Evolutionary conservation across 768 basidiomycete species (phyloP), one percentile per base, ranked within the genome.

Genomic region (Collybia sordida): DNA sequence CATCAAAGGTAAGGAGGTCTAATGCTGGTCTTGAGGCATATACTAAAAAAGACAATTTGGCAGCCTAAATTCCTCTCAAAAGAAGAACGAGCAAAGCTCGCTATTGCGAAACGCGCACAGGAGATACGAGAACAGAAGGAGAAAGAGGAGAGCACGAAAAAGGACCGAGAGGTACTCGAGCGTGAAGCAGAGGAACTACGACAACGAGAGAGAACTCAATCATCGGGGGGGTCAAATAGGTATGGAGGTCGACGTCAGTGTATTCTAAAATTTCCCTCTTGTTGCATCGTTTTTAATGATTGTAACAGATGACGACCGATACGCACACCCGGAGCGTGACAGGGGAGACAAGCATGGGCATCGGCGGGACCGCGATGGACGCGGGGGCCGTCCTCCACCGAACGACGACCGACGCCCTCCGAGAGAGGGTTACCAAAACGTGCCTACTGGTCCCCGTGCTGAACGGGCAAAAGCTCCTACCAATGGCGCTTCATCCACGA

Each of bases 11-110:
- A n/a, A 31, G 22, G 42, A 6, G 21, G 22, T 40, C 11, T 45
- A 8, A 34, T 15, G 18, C 25, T 14, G 35, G 9, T 52, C 42
- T 53, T 9, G 38, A 18, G 53, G 3, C 15, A 5, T 43, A 49
- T 31, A 31, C 46, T 42, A 39, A 40, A 34, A 24, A 28, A 17
- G 4, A 27, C 34, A 48, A 55, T 37, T 53, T 42, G 49, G 27
- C 68, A 98, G 94, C 96, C 96, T 28, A 96, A 85, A 68, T 98
- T 98, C 73, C 75, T 98, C 12, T 83, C 90, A 2, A 98, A 91
- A 69, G 91, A 94, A 56, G 90, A 97, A 61, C 83, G 96, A 42
- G 92, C 91, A 15, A 83, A 83, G 61, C 70, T 97, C 28, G 96
- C 96, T 3, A 89, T 98, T 52, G 85, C 86, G 14, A 90, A 91